A percentile compares a stretch with the other conserved stretches of the same genome.
Evolutionary conservation across 2,329 filamentous ascomycete genomes (phyloP).

Genomic region (Hymenoscyphus occultus): DNA sequence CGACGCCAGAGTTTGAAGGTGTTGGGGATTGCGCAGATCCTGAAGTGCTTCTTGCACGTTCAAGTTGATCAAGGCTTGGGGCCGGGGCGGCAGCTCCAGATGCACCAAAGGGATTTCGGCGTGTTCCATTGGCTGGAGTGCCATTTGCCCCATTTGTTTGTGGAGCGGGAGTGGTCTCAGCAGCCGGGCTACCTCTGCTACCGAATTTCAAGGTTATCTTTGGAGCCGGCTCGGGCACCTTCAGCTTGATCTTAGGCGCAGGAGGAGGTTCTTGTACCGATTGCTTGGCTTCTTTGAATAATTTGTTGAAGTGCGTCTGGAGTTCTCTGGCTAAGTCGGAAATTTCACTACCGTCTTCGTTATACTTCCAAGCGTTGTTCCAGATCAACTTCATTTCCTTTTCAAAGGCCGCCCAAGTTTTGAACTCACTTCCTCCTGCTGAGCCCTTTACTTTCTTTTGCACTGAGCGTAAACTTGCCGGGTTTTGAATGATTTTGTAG

Average conservation of each 20-base stretch:
- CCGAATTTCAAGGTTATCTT: slow-evolving; percentile 72
- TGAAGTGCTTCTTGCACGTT: slow-evolving; percentile 34
- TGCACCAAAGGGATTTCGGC: slow-evolving; percentile 34
- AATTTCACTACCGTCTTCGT: slow-evolving; percentile 87
- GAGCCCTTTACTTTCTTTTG: slow-evolving; percentile 75
- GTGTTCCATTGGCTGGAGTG: slow-evolving; percentile 26
- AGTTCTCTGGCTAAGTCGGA: slow-evolving; percentile 73
- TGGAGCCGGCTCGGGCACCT: slow-evolving; percentile 55
- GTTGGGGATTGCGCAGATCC: slow-evolving; percentile 35
- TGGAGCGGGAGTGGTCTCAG: slow-evolving; percentile 42
- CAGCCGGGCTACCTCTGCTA: slow-evolving; percentile 50
- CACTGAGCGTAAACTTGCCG: slow-evolving; percentile 73
- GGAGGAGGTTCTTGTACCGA: slow-evolving; percentile 71
- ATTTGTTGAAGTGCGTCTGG: slow-evolving; percentile 67
- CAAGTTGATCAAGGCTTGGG: slow-evolving; percentile 32
- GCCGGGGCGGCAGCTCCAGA: slow-evolving; percentile 25
- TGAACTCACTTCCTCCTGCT: slow-evolving; percentile 69
- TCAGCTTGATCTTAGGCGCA: slow-evolving; percentile 77
- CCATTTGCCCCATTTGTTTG: slow-evolving; percentile 43
- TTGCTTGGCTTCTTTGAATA: slow-evolving; percentile 69
- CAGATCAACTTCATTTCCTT: slow-evolving; percentile 78
- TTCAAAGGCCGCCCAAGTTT: slow-evolving; percentile 78
- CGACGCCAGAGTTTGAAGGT: slow-evolving; percentile 31
- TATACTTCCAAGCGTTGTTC: slow-evolving; percentile 85
- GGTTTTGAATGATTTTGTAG: slow-evolving; percentile 78